Base-by-base conservation (phyloP, 1,284 basidiomycete species). In the Puccinia triticina region DNA sequence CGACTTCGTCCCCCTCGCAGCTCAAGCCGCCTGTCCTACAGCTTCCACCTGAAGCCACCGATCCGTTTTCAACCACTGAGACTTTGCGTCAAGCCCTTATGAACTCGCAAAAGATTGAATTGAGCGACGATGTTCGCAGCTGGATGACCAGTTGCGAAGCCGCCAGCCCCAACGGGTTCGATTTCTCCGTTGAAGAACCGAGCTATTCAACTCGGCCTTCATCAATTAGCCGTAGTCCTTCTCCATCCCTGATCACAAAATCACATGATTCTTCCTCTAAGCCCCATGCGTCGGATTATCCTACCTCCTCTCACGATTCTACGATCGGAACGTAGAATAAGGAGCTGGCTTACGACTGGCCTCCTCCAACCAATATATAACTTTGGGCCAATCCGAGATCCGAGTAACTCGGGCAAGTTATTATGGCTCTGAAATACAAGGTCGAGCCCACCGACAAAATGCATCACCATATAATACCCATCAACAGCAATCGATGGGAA, bases 121-220 rank as follows among this genome's bases (percentile, higher is more conserved):
- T 50, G 29, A 55, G 48, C 16, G 71, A 73, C 16, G 71, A 55
- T 40, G 71, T 73, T 21, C 71, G 46, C 10, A 73, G 50, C 29
- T 73, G 71, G 71, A 53, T 73, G 3, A 55, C 71, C 16, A 73
- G 71, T 32, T 55, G 48, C 14, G 71, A 55, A n/a, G 71, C 71
- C 23, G 46, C 71, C 32, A 71, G 43, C 48, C 71, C 48, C 12
- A 53, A 73, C 50, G 71, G 34, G 55, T 50, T 34, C 26, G 71
- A 73, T 46, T 73, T 73, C 23, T 50, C 48, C 3, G n/a, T 26
- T n/a, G 71, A 73, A 53, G 71, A 73, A 23, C 71, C 71, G 14
- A 73, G 34, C 29, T 73, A 73, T 46, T 73, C 71, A n/a, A 73
- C 71, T 14, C 71, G 29, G 26, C 71, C 71, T 10, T 73, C 71